Conservation (phyloP, 1,139 yeast species). For the Geotrichum carabidarum region DNA sequence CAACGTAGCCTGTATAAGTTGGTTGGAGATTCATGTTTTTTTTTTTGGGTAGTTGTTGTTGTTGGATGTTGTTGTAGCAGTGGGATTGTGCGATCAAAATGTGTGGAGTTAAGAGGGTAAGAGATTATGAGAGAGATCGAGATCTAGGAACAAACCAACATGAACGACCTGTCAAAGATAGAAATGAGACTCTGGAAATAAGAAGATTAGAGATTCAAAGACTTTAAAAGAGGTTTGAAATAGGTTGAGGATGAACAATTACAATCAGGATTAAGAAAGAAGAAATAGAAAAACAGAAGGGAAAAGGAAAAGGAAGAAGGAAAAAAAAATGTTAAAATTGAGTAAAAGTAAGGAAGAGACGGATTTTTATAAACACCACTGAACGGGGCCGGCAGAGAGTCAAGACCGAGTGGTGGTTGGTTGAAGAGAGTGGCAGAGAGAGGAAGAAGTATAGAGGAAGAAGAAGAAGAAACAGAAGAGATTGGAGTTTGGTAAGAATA, state of each 20-base stretch:
- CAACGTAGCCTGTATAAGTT: conserved; percentile 73
- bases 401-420: neutral
- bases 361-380: no score
- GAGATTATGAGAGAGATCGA: neutral
- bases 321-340: neutral
- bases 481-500: neutral
- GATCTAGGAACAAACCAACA: no score
- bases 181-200: neutral
- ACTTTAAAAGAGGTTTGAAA: conserved; percentile 1
- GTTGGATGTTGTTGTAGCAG: conserved; percentile 1
- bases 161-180: no score
- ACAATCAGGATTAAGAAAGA: neutral
- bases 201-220: neutral
- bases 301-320: neutral
- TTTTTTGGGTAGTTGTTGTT: neutral
- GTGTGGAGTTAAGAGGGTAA: neutral
- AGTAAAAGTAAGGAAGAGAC: neutral
- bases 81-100: neutral
- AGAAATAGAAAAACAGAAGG: neutral
- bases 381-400: neutral
- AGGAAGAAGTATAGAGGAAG: no score
- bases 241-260: no score
- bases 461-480: no score
- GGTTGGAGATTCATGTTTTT: conserved; percentile 43
- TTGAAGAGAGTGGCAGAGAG: neutral